Percentiles rank a stretch among this genome's conserved stretches.
phyloP scores from a whole-genome alignment of 495 filamentous ascomycete species.

The Penicillium antarcticum region DNA sequence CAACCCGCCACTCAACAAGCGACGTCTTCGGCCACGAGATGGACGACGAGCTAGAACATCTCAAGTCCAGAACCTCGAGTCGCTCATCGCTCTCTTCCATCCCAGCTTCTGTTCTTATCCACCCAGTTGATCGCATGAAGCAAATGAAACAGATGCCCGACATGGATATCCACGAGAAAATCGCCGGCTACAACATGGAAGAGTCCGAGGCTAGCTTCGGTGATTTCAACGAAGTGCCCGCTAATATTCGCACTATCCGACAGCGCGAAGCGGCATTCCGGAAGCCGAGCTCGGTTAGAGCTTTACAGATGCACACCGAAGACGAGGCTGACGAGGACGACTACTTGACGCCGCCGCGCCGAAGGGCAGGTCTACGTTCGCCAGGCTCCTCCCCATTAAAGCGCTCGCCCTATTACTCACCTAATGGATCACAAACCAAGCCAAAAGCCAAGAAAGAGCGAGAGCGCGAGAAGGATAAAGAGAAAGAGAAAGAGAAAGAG shows the following conservation, averaged over 20 bases:
- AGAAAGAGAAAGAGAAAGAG: no score
- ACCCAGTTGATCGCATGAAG: slow-evolving; percentile 24
- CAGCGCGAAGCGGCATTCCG: slow-evolving; percentile 52
- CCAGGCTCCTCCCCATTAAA: slow-evolving; percentile 33
- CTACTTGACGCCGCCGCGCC: slow-evolving; percentile 34
- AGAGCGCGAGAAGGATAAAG: background rate
- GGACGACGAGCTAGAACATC: slow-evolving; percentile 28
- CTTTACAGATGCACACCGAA: slow-evolving; percentile 70
- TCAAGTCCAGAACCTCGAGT: slow-evolving; percentile 39
- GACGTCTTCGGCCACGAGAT: slow-evolving; percentile 27
- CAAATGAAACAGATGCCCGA: slow-evolving; percentile 15
- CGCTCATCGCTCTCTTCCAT: slow-evolving; percentile 43
- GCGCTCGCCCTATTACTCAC: slow-evolving; percentile 43
- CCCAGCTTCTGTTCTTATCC: slow-evolving; percentile 36
- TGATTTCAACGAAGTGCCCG: slow-evolving; percentile 15
- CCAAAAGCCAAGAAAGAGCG: slow-evolving; percentile 59
- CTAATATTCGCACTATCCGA: slow-evolving; percentile 26
- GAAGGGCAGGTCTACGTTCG: slow-evolving; percentile 32
- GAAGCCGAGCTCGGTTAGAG: slow-evolving; percentile 71
- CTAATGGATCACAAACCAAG: slow-evolving; percentile 41
- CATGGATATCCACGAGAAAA: slow-evolving; percentile 16
- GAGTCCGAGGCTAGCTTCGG: slow-evolving; percentile 21
- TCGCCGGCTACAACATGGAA: slow-evolving; percentile 22
- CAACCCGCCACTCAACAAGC: slow-evolving; percentile 29
- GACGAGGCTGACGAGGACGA: slow-evolving; percentile 41